These are phyloP conservation scores for Abrus pulchellus DNA, from an alignment of 306 rosid genomes.

Conservation along the genomic window DNA sequence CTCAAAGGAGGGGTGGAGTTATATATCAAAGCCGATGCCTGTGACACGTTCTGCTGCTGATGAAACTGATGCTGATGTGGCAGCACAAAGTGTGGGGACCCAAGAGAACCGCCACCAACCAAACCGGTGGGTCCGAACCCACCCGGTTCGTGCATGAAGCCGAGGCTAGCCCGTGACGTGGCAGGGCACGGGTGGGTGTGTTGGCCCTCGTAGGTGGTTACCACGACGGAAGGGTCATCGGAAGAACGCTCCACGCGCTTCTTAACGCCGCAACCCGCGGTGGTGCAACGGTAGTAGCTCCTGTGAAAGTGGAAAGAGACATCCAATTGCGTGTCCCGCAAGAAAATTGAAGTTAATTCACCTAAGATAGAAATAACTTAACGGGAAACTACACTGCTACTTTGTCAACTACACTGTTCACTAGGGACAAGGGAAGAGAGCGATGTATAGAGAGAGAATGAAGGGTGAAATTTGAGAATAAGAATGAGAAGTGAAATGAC, in stretches of 20 bases:
- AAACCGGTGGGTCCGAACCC: conserved; percentile 1
- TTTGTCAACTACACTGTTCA: conserved; percentile 17
- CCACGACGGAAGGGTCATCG: conserved; percentile 64
- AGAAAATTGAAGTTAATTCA: neutral
- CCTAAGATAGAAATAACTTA: neutral
- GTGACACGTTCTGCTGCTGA: conserved; percentile 18
- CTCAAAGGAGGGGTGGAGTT: conserved; percentile 50
- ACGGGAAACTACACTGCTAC: neutral
- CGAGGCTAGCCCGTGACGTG: conserved; percentile 43
- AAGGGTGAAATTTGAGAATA: neutral
- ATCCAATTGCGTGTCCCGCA: conserved; percentile 36
- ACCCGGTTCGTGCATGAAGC: conserved; percentile 39
- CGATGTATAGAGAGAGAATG: neutral
- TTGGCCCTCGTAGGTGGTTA: conserved; percentile 83
- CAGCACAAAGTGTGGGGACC: conserved; percentile 25
- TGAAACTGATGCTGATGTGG: neutral
- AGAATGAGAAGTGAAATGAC: neutral
- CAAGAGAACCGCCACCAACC: neutral
- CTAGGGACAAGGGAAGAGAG: neutral
- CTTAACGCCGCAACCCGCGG: conserved; percentile 66
- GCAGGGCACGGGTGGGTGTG: conserved; percentile 74
- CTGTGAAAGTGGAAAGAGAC: conserved; percentile 39
- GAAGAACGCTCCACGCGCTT: conserved; percentile 81
- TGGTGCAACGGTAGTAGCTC: conserved; percentile 84
- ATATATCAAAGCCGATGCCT: conserved; percentile 48